These are phyloP conservation scores for Pyrenopolyporus hunteri DNA, from an alignment of 495 filamentous ascomycete species.

Conservation along the genomic window DNA sequence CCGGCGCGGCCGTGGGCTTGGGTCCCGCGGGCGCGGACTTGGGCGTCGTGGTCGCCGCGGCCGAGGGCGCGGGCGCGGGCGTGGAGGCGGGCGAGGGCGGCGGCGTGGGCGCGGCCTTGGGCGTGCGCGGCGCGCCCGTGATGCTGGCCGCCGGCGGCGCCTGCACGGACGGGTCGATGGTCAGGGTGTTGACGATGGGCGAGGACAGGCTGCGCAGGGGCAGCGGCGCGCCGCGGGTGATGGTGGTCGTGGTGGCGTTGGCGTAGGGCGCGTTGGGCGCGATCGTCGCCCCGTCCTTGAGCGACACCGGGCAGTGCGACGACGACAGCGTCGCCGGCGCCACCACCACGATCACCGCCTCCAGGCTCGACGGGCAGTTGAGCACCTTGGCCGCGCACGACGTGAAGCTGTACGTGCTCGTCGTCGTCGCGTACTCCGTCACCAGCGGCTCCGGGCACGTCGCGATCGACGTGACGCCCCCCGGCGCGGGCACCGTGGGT, in stretches of 20 bases:
- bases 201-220: constrained; percentile 13
- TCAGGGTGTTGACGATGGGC: constrained; percentile 16
- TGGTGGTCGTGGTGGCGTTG: constrained; percentile 7
- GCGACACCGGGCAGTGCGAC: constrained; percentile 23
- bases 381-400: constrained; percentile 30
- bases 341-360: constrained; percentile 37
- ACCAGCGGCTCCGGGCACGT: constrained; percentile 7
- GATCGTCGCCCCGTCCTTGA: too few species aligned
- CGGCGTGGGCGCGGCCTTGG: neutral
- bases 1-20: neutral
- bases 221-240: neutral
- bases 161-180: constrained; percentile 14
- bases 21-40: neutral
- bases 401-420: constrained; percentile 26
- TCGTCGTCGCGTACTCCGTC: constrained; percentile 22
- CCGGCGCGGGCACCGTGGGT: neutral
- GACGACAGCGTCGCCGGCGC: constrained; percentile 11
- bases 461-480: neutral
- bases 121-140: constrained; percentile 6
- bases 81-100: neutral
- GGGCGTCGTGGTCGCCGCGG: neutral
- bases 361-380: constrained; percentile 39
- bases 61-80: neutral
- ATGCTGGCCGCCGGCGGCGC: constrained; percentile 17
- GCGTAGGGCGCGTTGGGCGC: constrained; percentile 5